These are phyloP conservation scores for Acanthamoeba healyi DNA, from an alignment of 208 protist species.

Conservation along the genomic window DNA sequence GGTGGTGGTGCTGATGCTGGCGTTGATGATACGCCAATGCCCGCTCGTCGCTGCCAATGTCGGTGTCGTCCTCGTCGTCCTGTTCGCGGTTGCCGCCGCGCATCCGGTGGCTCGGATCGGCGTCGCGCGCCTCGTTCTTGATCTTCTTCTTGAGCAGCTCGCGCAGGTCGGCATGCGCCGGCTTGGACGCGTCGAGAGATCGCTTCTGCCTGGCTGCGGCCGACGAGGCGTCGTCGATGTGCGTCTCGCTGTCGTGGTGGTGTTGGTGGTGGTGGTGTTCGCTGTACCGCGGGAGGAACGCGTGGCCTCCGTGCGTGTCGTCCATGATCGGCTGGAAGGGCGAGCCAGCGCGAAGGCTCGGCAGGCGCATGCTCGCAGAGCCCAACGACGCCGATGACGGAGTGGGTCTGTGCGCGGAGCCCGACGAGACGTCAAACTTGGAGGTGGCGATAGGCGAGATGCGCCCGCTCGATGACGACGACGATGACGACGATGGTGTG, in stretches of 20 bases:
- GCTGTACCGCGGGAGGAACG: neutral
- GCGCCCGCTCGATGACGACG: neutral
- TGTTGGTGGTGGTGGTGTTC: neutral
- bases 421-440: neutral
- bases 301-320: neutral
- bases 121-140: neutral
- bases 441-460: neutral
- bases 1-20: no score
- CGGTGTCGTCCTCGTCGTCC: neutral
- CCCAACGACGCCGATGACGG: no score
- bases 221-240: neutral
- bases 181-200: neutral
- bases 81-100: neutral
- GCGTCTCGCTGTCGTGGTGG: neutral
- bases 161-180: slow-evolving; percentile 15
- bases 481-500: neutral
- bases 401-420: neutral
- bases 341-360: neutral
- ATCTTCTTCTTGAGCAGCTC: slow-evolving; percentile 45
- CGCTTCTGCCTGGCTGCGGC: neutral
- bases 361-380: neutral
- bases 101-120: neutral
- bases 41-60: neutral
- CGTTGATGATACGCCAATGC: no score
- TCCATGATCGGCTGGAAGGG: slow-evolving; percentile 34